Evolutionary conservation across 768 basidiomycete genomes (phyloP).

Genomic region (Pholiota conissans): DNA sequence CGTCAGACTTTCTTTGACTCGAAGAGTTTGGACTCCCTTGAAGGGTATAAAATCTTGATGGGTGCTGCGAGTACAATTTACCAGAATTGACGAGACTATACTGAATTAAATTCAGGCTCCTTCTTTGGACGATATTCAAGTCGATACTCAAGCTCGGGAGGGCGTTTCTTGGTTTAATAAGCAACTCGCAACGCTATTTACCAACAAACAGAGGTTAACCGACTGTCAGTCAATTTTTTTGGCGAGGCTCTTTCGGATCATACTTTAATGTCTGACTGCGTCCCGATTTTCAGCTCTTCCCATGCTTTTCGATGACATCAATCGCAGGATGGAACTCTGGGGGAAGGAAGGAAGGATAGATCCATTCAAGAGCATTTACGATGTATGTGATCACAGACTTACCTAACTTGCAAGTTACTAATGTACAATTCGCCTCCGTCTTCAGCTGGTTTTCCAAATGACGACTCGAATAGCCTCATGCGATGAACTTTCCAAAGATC

Average conservation of each 20-base stretch:
- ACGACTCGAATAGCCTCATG: constrained; percentile 38
- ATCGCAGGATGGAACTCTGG: constrained; percentile 23
- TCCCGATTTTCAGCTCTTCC: constrained; percentile 8
- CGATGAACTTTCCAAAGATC: constrained; percentile 30
- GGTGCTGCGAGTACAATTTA: constrained; percentile 16
- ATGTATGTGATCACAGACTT: constrained; percentile 17
- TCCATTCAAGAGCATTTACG: constrained; percentile 30
- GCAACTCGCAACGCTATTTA: constrained; percentile 16
- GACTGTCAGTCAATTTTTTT: constrained; percentile 12
- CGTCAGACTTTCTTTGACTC: constrained; percentile 31
- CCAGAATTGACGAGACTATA: background rate
- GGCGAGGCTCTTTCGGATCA: background rate
- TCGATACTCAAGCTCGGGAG: constrained; percentile 7
- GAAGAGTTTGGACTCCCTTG: constrained; percentile 26
- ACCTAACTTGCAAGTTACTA: no score
- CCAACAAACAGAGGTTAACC: constrained; percentile 17
- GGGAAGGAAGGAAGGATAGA: constrained; percentile 26
- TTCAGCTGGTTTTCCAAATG: constrained; percentile 37
- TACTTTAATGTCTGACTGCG: background rate
- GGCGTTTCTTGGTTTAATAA: constrained; percentile 25
- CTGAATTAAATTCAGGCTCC: constrained; percentile 14
- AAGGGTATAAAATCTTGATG: constrained; percentile 35
- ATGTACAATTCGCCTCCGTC: no score
- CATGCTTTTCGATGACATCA: constrained; percentile 24
- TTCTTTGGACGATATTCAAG: constrained; percentile 24